Conservation (phyloP, 306 rosid species). For the Psophocarpus tetragonolobus region DNA sequence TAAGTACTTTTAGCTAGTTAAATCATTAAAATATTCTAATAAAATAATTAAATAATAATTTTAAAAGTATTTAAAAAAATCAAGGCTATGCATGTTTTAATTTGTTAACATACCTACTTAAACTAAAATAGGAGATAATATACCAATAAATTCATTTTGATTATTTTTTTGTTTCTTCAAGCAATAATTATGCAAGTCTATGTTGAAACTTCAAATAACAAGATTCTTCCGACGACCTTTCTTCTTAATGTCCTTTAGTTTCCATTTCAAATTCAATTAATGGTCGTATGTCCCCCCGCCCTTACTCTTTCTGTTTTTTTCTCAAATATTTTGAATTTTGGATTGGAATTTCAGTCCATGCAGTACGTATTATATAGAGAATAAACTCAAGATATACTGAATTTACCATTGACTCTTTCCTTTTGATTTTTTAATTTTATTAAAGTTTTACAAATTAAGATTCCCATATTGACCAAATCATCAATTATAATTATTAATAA, state of each 20-base stretch:
- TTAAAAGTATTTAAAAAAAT: not conserved
- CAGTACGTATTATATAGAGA: constrained; percentile 8
- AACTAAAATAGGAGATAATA: not conserved
- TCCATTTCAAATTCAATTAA: constrained; percentile 33
- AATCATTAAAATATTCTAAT: not conserved
- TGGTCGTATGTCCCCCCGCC: constrained; percentile 23
- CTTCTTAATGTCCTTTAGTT: constrained; percentile 31
- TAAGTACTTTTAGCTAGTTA: not conserved
- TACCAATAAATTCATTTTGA: not conserved
- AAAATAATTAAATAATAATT: not conserved
- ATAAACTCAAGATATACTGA: constrained; percentile 35
- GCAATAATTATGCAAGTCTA: not conserved
- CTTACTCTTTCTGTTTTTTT: constrained; percentile 19
- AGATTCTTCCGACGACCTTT: constrained; percentile 36
- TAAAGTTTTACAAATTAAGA: constrained; percentile 16
- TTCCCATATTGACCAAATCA: constrained; percentile 13
- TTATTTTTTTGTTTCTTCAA: not conserved
- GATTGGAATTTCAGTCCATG: constrained; percentile 1
- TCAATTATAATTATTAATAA: not conserved
- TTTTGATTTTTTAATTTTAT: not conserved
- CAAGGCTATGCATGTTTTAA: not conserved
- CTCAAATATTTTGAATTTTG: not conserved
- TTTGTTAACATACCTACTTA: not conserved
- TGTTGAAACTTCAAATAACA: constrained; percentile 30
- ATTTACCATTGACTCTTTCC: constrained; percentile 17